Evolutionary conservation across 192 early-diverging fungal species (phyloP), one percentile per base, ranked within the genome.

Genomic region (Umbelopsis sp.): DNA sequence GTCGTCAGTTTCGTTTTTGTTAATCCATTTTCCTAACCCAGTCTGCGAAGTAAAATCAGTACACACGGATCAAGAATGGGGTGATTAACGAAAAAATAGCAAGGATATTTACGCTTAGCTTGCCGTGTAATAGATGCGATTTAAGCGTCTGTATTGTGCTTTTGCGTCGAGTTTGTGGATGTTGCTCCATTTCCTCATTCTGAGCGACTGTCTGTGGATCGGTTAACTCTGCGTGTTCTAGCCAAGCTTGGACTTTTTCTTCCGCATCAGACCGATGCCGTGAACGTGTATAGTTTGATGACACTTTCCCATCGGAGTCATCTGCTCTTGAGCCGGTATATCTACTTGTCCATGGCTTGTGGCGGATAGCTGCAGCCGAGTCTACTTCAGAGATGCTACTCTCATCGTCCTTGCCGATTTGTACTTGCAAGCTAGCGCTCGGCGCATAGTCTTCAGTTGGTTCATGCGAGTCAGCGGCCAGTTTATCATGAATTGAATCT

Each of bases 301-400:
- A 2, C 34, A 31, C 12, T 16, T 34, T 62, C 1, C 56, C 56
- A 34, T 32, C 31, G n/a, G 8, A n/a, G 29, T 62, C 56, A 7
- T 34, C 26, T 29, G 12, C 29, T 34, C 29, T 41, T 41, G 38
- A 41, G 38, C 38, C 25, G 1, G 31, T 20, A 34, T 62, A 31
- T 17, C 56, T 26, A 20, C 56, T 62, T n/a, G 56, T 62, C 56
- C 56, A 62, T 17, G 56, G 56, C 26, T 62, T 62, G n/a, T 62
- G 56, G 14, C 56, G 56, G 5, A 62, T 62, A 14, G 56, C 56
- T 1, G 56, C 56, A 11, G 56, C 56, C 17, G 56, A 62, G 29
- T 62, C 56, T 6, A 62, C 56, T 62, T 62, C 56, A n/a, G 56
- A 62, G 4, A 62, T 22, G 17, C 56, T 62, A n/a, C 56, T 62